Evolutionary conservation across 225 moss, liverwort and hornwort species (phyloP), one percentile per base, ranked within the genome.

Genomic region (Marchantia paleacea): DNA sequence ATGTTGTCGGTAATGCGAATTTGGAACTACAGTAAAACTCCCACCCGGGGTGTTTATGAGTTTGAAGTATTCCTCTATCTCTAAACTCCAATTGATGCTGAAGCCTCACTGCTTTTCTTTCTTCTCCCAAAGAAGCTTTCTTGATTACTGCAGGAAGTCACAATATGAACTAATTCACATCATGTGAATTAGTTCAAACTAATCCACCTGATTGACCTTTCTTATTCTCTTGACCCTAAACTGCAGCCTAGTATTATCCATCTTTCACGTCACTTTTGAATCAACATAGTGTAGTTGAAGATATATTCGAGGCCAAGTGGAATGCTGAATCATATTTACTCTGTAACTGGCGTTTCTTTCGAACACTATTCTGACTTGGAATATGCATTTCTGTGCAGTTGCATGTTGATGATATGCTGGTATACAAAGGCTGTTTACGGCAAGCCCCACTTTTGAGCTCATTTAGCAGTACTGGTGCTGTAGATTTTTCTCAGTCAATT

Each of bases 21-120:
- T 25, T 88, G 88, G 88, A 88, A 88, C 79, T 88, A 88, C 72
- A 88, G 88, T 74, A 88, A 88, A 76, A 88, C 88, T 81, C 85
- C 88, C 68, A 58, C 63, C 13, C 85, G 88, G 48, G 88, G 88
- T 26, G 88, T 83, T 80, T 73, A 74, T 75, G 88, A 88, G 29
- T 83, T 88, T 73, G 88, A 88, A 73, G 88, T 88, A 60, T 19
- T 18, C 18, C n/a, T 60, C 60, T 60, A 20, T 52, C 10, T 26
- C 30, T 30, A 16, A 69, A 7, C 30, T 69, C 39, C 39, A 30
- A 12, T 31, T 26, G 6, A 5, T 58, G 58, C 58, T 16, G 10
- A 63, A 63, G n/a, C 63, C 16, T 61, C 22, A 4, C 2, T 14
- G 5, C 2, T 3, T 61, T 39, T 39, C 39, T 5, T 39, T 39